Conservation (phyloP, 1,284 basidiomycete genomes). For the Puccinia coronata region DNA sequence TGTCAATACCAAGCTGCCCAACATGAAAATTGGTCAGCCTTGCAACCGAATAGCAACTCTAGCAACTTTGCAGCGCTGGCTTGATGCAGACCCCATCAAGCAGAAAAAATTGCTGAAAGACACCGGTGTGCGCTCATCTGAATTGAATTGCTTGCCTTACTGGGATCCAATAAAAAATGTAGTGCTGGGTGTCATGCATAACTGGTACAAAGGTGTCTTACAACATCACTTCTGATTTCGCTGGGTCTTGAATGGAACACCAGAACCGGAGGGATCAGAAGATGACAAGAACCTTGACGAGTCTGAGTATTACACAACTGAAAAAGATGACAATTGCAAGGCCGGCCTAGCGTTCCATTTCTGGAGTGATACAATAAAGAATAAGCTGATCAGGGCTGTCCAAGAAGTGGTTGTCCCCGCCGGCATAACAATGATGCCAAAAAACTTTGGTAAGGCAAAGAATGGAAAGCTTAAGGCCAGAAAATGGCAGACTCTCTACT, state of each 20-base stretch:
- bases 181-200: conserved; percentile 25
- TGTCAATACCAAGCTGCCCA: not conserved
- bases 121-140: conserved; percentile 28
- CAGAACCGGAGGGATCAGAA: not conserved
- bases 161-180: conserved; percentile 42
- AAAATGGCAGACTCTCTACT: not conserved
- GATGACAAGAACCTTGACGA: not conserved
- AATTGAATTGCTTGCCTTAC: conserved; percentile 31
- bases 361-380: not conserved
- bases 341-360: not conserved
- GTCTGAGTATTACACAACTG: not conserved
- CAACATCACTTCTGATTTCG: conserved; percentile 21
- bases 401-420: conserved; percentile 19
- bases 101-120: not conserved
- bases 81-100: not conserved
- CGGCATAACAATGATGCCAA: not conserved
- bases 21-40: conserved; percentile 1
- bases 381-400: not conserved
- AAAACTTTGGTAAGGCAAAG: not conserved
- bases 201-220: conserved; percentile 38
- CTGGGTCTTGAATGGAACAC: conserved; percentile 20
- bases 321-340: not conserved
- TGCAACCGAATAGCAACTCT: not conserved
- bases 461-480: not conserved
- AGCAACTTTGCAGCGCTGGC: not conserved